phyloP scores from a whole-genome alignment of 2,329 filamentous ascomycete genomes.

The Hypoxylon sp. region DNA sequence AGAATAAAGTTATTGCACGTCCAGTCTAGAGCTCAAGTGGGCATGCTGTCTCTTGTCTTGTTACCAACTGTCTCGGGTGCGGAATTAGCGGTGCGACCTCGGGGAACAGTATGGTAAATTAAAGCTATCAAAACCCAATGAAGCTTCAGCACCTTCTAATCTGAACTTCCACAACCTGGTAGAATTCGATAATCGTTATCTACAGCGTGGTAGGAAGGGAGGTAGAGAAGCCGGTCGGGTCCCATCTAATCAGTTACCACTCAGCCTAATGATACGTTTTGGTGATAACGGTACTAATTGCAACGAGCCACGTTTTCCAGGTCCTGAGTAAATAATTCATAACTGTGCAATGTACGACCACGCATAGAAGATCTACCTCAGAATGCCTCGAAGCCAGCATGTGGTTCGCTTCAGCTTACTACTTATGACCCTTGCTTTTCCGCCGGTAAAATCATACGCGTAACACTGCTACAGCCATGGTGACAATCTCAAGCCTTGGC shows the following conservation, averaged over 20 bases:
- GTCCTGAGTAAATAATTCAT: neutral
- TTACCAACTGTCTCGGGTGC: constrained; percentile 2
- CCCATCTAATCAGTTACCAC: neutral
- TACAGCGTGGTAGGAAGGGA: neutral
- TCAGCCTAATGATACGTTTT: constrained; percentile 1
- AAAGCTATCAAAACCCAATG: constrained; percentile 1
- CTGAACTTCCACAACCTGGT: neutral
- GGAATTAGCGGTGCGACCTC: constrained; percentile 17
- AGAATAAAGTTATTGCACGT: constrained; percentile 28
- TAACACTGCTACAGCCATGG: constrained; percentile 13
- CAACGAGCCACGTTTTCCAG: neutral
- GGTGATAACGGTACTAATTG: constrained; percentile 1
- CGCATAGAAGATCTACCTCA: neutral
- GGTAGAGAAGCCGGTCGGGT: constrained; percentile 5
- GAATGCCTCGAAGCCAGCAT: neutral
- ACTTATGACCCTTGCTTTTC: constrained; percentile 15
- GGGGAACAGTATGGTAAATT: constrained; percentile 12
- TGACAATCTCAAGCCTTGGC: constrained; percentile 32
- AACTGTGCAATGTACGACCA: neutral
- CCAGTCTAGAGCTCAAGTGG: constrained; percentile 10
- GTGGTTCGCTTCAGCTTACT: constrained; percentile 3
- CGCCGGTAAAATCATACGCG: constrained; percentile 39
- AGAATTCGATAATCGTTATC: neutral
- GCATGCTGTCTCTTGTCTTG: constrained; percentile 10
- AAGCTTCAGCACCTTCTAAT: constrained; percentile 20